Conservation (phyloP, 768 basidiomycete species). For the Podaxis rugospora region DNA sequence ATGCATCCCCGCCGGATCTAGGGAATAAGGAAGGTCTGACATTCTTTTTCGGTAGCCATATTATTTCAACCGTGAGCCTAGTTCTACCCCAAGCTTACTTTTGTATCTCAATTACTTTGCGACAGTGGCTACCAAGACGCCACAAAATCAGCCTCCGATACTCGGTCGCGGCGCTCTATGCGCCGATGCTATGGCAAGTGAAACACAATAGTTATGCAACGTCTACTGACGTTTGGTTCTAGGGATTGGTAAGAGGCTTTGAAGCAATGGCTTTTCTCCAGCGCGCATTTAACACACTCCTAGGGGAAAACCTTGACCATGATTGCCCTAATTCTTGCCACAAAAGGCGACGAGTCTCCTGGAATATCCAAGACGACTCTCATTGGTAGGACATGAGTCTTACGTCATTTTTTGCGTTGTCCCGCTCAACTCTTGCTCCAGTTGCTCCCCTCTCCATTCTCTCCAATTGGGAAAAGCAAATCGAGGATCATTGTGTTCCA, state of each 20-base stretch:
- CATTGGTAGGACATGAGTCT: conserved; percentile 49
- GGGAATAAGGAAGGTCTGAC: neutral
- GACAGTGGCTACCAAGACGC: conserved; percentile 77
- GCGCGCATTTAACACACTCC: neutral
- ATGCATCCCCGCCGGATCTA: conserved; percentile 12
- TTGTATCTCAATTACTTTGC: neutral
- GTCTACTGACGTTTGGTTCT: conserved; percentile 1
- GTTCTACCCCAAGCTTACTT: neutral
- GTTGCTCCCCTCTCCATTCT: conserved; percentile 81
- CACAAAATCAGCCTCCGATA: conserved; percentile 55
- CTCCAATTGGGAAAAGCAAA: conserved; percentile 87
- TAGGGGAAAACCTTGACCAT: conserved; percentile 89
- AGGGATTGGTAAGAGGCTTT: conserved; percentile 39
- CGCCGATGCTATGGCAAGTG: conserved; percentile 80
- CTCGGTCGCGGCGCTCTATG: conserved; percentile 85
- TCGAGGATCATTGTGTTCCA: conserved; percentile 62
- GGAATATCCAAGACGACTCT: conserved; percentile 68
- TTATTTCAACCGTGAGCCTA: conserved; percentile 60
- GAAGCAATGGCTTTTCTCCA: neutral
- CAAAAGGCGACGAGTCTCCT: conserved; percentile 55
- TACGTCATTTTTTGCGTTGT: neutral
- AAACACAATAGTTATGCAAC: neutral
- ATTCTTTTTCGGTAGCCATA: conserved; percentile 36
- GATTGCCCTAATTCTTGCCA: conserved; percentile 75
- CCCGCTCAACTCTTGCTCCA: conserved; percentile 21